Percentiles rank a stretch among this genome's conserved stretches.
phyloP scores from a whole-genome alignment of 2,329 filamentous ascomycete genomes.

The Verticillium tricorpus region DNA sequence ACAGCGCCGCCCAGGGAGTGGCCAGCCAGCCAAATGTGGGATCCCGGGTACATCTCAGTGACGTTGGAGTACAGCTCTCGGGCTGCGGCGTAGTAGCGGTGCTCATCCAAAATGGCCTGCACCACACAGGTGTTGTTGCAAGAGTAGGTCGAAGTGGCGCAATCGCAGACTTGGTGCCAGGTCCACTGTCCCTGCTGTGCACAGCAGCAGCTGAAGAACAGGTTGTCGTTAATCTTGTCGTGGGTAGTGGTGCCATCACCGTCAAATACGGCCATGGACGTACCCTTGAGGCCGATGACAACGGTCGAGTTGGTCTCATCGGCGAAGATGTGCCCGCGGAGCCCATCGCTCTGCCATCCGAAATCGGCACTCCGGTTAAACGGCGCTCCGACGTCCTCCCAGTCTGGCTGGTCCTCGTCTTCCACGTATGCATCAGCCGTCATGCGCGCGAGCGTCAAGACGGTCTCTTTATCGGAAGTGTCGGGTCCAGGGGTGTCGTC shows the following conservation, averaged over 20 bases:
- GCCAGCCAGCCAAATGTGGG: slow-evolving; percentile 84
- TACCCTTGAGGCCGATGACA: slow-evolving; percentile 90
- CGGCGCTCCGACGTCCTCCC: slow-evolving; percentile 72
- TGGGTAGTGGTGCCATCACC: slow-evolving; percentile 96
- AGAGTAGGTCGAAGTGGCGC: slow-evolving; percentile 77
- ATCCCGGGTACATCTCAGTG: slow-evolving; percentile 77
- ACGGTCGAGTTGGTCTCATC: slow-evolving; percentile 82
- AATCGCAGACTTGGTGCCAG: slow-evolving; percentile 92
- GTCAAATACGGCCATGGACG: slow-evolving; percentile 85
- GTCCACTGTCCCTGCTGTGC: slow-evolving; percentile 86
- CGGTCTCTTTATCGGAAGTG: slow-evolving; percentile 76
- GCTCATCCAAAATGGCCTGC: slow-evolving; percentile 71
- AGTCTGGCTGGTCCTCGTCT: slow-evolving; percentile 66
- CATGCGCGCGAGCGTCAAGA: slow-evolving; percentile 83
- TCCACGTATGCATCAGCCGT: slow-evolving; percentile 85
- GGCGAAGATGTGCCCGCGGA: slow-evolving; percentile 88
- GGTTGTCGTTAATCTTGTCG: slow-evolving; percentile 95
- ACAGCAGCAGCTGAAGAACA: slow-evolving; percentile 98
- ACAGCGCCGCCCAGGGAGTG: slow-evolving; percentile 92
- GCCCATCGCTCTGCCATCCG: slow-evolving; percentile 85
- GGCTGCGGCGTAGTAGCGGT: slow-evolving; percentile 86
- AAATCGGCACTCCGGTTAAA: slow-evolving; percentile 89
- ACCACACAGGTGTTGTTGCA: slow-evolving; percentile 91
- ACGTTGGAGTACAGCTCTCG: slow-evolving; percentile 90
- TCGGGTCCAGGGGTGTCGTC: slow-evolving; percentile 78